phyloP scores from a whole-genome alignment of 805 yeast genomes.

The Lipomyces chichibuensis region DNA sequence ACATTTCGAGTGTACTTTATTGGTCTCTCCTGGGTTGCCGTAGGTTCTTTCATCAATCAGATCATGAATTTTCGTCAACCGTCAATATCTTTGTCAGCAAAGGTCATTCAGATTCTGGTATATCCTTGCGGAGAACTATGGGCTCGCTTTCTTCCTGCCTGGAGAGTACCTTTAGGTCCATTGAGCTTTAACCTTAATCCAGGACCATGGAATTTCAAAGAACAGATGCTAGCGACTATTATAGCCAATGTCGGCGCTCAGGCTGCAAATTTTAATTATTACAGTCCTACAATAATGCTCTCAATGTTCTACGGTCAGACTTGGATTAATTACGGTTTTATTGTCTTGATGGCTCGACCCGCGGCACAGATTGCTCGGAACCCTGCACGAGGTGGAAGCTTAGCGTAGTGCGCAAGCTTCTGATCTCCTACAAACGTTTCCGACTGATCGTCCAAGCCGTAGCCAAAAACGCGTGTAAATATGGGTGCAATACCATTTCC shows the following conservation, averaged over 20 bases:
- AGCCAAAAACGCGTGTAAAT: constrained; percentile 62
- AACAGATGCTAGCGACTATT: constrained; percentile 63
- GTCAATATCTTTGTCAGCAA: constrained; percentile 52
- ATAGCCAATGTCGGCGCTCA: constrained; percentile 36
- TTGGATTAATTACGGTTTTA: constrained; percentile 53
- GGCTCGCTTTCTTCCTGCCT: constrained; percentile 52
- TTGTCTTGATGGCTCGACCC: constrained; percentile 56
- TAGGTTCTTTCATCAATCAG: constrained; percentile 60
- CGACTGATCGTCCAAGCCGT: constrained; percentile 57
- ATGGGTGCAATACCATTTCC: constrained; percentile 47
- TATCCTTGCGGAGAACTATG: constrained; percentile 59
- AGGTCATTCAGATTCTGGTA: constrained; percentile 60
- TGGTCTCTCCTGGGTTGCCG: constrained; percentile 54
- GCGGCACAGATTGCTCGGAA: too few relatives aligned
- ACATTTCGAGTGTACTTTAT: constrained; percentile 57
- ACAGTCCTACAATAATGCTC: constrained; percentile 18
- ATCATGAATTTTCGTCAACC: constrained; percentile 63
- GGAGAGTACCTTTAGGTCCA: constrained; percentile 43
- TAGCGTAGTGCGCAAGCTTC: too few relatives aligned
- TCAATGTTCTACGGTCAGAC: constrained; percentile 43
- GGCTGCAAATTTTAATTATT: constrained; percentile 2
- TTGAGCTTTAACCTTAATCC: constrained; percentile 55
- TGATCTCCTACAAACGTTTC: too few relatives aligned
- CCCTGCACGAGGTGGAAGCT: too few relatives aligned
- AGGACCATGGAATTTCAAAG: constrained; percentile 67